Percentiles rank a stretch among this genome's conserved stretches.
Conservation (phyloP, 202 grass and related monocot genomes). For the Dendrocalamus latiflorus region DNA sequence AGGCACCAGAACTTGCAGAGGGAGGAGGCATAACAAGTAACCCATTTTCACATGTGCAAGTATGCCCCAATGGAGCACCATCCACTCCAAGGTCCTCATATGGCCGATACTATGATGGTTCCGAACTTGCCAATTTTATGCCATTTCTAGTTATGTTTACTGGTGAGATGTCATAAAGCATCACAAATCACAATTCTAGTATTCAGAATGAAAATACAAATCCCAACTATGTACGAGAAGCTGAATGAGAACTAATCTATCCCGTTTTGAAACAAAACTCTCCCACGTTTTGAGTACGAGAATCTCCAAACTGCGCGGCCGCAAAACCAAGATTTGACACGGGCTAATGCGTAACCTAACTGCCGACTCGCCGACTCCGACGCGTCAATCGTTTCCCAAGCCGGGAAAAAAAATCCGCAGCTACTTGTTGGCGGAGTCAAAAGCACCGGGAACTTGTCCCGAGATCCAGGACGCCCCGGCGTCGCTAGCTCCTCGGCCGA, state of each 20-base stretch:
- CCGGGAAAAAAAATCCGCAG: too few species aligned
- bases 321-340: not conserved
- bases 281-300: not conserved
- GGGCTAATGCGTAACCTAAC: not conserved
- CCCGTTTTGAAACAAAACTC: not conserved
- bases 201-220: not conserved
- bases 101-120: not conserved
- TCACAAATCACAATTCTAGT: not conserved
- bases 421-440: too few species aligned
- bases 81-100: not conserved
- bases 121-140: not conserved
- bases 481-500: not conserved
- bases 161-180: not conserved
- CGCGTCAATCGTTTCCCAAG: too few species aligned
- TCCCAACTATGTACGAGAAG: too few species aligned
- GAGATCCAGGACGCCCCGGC: slow-evolving; percentile 10
- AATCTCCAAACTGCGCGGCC: not conserved
- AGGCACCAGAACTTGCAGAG: not conserved
- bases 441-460: too few species aligned
- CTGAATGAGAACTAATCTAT: not conserved
- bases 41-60: not conserved
- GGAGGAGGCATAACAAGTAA: not conserved
- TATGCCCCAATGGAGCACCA: not conserved
- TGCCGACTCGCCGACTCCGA: not conserved
- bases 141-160: not conserved